phyloP scores from a whole-genome alignment of 805 yeast genomes.

The Ogataea trehalophila region DNA sequence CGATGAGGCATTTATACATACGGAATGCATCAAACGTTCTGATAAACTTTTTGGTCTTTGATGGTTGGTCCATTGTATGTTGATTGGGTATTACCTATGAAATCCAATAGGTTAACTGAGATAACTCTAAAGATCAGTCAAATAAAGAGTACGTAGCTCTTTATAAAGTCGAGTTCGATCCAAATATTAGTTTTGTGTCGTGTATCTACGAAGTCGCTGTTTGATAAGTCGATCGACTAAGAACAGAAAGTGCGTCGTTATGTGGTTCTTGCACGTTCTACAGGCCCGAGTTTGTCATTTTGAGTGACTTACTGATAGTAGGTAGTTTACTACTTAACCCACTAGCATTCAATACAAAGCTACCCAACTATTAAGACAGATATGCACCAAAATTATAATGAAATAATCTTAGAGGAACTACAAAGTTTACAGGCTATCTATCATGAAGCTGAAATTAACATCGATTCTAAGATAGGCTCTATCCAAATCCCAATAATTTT shows the following conservation, averaged over 20 bases:
- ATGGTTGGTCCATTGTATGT: slow-evolving; percentile 15
- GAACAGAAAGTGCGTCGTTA: too few relatives aligned
- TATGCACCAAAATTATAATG: slow-evolving; percentile 1
- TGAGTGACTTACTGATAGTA: too few relatives aligned
- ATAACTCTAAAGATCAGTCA: not conserved
- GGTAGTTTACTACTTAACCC: not conserved
- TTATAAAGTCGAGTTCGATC: too few relatives aligned
- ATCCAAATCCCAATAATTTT: slow-evolving; percentile 26
- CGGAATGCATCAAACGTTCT: slow-evolving; percentile 70
- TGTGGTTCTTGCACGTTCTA: too few relatives aligned
- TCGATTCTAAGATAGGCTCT: slow-evolving; percentile 17
- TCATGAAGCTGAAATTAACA: slow-evolving; percentile 30
- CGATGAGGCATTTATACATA: slow-evolving; percentile 28
- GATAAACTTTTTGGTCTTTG: slow-evolving; percentile 15
- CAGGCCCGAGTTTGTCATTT: too few relatives aligned
- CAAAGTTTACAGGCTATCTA: slow-evolving; percentile 37
- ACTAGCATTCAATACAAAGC: too few relatives aligned
- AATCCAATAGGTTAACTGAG: too few relatives aligned
- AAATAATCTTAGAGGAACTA: slow-evolving; percentile 32
- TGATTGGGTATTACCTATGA: too few relatives aligned
- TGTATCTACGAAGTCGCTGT: too few relatives aligned
- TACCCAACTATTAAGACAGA: not conserved
- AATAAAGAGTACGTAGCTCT: too few relatives aligned
- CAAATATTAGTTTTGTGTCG: too few relatives aligned
- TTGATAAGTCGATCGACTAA: too few relatives aligned